Evolutionary conservation across 495 filamentous ascomycete genomes (phyloP).

Genomic region (Copromyces sp.): DNA sequence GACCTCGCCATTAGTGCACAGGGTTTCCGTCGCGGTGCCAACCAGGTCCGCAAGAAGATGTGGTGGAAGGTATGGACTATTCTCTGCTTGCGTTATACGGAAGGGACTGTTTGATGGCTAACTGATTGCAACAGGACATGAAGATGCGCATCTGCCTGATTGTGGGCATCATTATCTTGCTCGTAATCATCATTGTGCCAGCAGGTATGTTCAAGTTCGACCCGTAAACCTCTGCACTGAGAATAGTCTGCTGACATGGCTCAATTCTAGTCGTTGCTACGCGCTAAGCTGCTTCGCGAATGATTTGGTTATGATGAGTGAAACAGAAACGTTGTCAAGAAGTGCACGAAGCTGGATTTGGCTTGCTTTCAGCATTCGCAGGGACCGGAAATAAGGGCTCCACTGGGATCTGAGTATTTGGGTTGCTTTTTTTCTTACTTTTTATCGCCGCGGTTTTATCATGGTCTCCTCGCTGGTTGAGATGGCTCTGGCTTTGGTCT

Average conservation of each 20-base stretch:
- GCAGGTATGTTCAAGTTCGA: constrained; percentile 47
- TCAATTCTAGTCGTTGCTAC: constrained; percentile 24
- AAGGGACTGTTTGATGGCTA: not conserved
- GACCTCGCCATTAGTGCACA: constrained; percentile 82
- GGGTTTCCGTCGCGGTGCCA: constrained; percentile 90
- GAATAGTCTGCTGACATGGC: not conserved
- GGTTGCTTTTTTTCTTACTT: constrained; percentile 21
- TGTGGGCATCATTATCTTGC: constrained; percentile 73
- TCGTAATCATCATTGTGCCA: constrained; percentile 87
- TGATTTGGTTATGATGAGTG: constrained; percentile 14
- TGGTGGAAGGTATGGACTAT: constrained; percentile 39
- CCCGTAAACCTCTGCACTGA: not conserved
- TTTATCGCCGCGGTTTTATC: constrained; percentile 3
- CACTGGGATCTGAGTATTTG: constrained; percentile 19
- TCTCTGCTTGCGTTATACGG: not conserved
- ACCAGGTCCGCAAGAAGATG: constrained; percentile 89
- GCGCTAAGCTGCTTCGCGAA: not conserved
- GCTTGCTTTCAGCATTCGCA: constrained; percentile 18
- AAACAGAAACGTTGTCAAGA: constrained; percentile 6
- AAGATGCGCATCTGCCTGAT: constrained; percentile 98
- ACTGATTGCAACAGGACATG: constrained; percentile 54
- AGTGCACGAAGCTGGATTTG: constrained; percentile 23
- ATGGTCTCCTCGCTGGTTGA: constrained; percentile 13
- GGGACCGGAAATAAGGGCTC: constrained; percentile 16
- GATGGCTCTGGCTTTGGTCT: constrained; percentile 6